A percentile compares a stretch with the other conserved stretches of the same genome.
These are phyloP conservation scores for Hygrophorus russula DNA, from an alignment of 768 basidiomycete genomes.

Conservation along the genomic window DNA sequence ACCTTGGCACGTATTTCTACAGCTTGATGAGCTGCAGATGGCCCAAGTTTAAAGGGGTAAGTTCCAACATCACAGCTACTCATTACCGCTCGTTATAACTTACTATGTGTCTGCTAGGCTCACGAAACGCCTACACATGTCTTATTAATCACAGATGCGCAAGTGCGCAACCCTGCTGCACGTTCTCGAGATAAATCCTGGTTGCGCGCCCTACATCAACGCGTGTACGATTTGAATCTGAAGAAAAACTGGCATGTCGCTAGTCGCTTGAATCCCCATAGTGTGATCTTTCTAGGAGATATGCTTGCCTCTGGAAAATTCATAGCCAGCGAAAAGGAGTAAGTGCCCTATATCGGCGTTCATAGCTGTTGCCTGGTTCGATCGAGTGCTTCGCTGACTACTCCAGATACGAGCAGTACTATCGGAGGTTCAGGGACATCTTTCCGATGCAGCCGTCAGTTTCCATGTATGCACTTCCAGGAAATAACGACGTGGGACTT, in stretches of 20 bases:
- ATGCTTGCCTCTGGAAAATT: conserved; percentile 83
- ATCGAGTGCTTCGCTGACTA: neutral
- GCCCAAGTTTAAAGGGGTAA: conserved; percentile 31
- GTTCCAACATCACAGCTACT: conserved; percentile 8
- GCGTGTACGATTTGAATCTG: conserved; percentile 71
- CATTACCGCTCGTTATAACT: neutral
- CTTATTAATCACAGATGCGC: conserved; percentile 61
- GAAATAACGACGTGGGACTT: conserved; percentile 86
- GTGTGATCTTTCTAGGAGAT: conserved; percentile 78
- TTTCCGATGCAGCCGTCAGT: conserved; percentile 39
- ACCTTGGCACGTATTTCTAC: conserved; percentile 49
- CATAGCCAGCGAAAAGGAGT: conserved; percentile 59
- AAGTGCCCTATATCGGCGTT: conserved; percentile 19
- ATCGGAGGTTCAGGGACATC: conserved; percentile 54
- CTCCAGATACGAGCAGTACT: conserved; percentile 65
- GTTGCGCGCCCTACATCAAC: conserved; percentile 30
- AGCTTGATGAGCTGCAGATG: conserved; percentile 47
- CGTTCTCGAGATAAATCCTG: conserved; percentile 27
- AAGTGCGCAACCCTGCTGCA: conserved; percentile 35
- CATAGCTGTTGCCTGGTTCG: conserved; percentile 23
- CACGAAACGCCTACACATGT: conserved; percentile 36
- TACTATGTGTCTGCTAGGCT: conserved; percentile 8
- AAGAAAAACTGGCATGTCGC: conserved; percentile 77
- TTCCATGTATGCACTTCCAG: conserved; percentile 66
- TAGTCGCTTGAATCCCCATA: conserved; percentile 49